phyloP scores from a whole-genome alignment of 2,329 filamentous ascomycete genomes.

The Alternaria atra region DNA sequence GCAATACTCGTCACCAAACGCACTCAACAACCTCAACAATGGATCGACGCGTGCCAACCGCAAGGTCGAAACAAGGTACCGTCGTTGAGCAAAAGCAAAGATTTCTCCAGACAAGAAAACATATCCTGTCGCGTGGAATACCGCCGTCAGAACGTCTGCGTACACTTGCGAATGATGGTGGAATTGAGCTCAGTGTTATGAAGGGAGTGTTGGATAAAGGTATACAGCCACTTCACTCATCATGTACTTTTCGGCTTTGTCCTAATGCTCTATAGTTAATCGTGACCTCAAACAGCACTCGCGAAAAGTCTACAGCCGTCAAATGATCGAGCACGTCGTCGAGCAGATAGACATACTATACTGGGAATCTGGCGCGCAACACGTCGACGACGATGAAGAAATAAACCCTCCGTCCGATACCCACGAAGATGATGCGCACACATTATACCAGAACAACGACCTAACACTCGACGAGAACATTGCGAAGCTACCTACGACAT shows the following conservation, averaged over 20 bases:
- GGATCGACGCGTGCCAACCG: slow-evolving; percentile 10
- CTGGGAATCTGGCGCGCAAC: slow-evolving; percentile 57
- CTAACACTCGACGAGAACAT: slow-evolving; percentile 48
- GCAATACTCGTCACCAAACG: background rate
- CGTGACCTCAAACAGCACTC: slow-evolving; percentile 71
- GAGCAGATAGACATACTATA: slow-evolving; percentile 77
- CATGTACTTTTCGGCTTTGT: background rate
- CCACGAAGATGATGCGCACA: slow-evolving; percentile 52
- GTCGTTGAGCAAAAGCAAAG: slow-evolving; percentile 68
- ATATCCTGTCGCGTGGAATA: slow-evolving; percentile 68
- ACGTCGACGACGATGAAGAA: slow-evolving; percentile 30
- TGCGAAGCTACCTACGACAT: slow-evolving; percentile 40
- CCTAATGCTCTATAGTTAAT: slow-evolving; percentile 61
- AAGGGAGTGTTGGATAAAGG: slow-evolving; percentile 62
- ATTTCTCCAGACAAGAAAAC: slow-evolving; percentile 71
- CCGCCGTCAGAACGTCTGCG: slow-evolving; percentile 65
- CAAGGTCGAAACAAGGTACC: slow-evolving; percentile 47
- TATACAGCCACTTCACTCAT: slow-evolving; percentile 25
- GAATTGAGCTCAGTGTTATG: slow-evolving; percentile 58
- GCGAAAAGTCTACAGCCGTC: slow-evolving; percentile 71
- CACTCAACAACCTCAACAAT: slow-evolving; percentile 5
- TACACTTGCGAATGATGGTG: slow-evolving; percentile 57
- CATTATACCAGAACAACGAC: slow-evolving; percentile 41
- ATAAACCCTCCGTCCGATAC: slow-evolving; percentile 43
- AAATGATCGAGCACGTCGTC: slow-evolving; percentile 74